These are phyloP conservation scores for Scortechinia acanthostroma DNA, from an alignment of 2,329 filamentous ascomycete genomes.

Conservation along the genomic window DNA sequence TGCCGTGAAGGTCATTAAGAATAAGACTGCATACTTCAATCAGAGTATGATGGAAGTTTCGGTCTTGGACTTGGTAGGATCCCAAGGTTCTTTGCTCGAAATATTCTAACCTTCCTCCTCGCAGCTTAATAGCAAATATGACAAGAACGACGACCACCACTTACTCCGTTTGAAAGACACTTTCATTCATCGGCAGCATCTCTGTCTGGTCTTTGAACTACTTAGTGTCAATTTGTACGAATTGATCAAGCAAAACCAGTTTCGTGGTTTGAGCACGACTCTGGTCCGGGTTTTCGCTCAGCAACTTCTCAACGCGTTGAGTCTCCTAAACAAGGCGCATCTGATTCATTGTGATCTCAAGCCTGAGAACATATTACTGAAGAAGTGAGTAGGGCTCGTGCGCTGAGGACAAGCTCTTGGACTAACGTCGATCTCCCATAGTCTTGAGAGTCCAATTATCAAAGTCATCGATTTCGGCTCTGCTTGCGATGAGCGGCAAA, in stretches of 20 bases:
- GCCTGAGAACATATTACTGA: conserved; percentile 93
- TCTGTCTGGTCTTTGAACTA: conserved; percentile 92
- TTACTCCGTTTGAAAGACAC: conserved; percentile 90
- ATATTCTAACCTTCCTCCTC: conserved; percentile 12
- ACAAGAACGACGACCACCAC: conserved; percentile 98
- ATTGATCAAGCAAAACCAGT: conserved; percentile 98
- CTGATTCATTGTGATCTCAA: conserved; percentile 97
- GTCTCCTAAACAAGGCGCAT: conserved; percentile 88
- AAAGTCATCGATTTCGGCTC: conserved; percentile 99
- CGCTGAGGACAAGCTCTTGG: neutral
- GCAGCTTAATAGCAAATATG: conserved; percentile 92
- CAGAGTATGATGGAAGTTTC: conserved; percentile 99
- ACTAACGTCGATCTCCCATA: neutral
- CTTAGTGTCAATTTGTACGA: conserved; percentile 97
- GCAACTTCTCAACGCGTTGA: conserved; percentile 85
- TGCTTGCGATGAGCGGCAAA: conserved; percentile 94
- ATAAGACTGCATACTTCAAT: conserved; percentile 97
- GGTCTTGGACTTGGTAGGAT: conserved; percentile 78
- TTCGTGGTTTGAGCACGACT: conserved; percentile 91
- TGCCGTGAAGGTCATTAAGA: conserved; percentile 98
- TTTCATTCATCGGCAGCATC: conserved; percentile 93
- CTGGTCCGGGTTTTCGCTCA: conserved; percentile 95
- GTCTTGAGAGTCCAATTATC: conserved; percentile 92
- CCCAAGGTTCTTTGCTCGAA: conserved; percentile 9
- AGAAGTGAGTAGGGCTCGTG: conserved; percentile 44